These are phyloP conservation scores for Stereum hirsutum DNA, from an alignment of 1,284 basidiomycete genomes.

Conservation along the genomic window DNA sequence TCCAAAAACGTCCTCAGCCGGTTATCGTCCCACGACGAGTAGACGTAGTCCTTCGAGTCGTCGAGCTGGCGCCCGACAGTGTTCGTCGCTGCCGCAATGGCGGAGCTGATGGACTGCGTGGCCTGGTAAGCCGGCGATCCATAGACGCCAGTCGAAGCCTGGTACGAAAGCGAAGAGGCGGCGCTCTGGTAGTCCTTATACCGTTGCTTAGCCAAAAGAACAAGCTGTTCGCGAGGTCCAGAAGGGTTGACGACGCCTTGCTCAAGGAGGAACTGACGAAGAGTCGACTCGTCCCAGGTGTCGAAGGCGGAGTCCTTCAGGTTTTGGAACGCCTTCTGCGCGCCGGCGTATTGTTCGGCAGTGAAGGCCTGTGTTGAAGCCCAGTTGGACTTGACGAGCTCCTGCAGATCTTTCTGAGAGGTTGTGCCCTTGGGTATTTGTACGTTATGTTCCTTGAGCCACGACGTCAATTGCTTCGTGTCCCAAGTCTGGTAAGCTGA, in stretches of 20 bases:
- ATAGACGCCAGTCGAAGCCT: slow-evolving; percentile 48
- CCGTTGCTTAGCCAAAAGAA: slow-evolving; percentile 67
- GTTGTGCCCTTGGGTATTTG: slow-evolving; percentile 30
- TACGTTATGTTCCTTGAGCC: slow-evolving; percentile 68
- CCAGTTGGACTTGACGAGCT: slow-evolving; percentile 59
- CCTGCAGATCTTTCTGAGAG: slow-evolving; percentile 38
- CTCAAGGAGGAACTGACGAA: slow-evolving; percentile 80
- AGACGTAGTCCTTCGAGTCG: slow-evolving; percentile 78
- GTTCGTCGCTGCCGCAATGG: slow-evolving; percentile 34
- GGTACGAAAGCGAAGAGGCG: slow-evolving; percentile 39
- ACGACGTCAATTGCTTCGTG: slow-evolving; percentile 49
- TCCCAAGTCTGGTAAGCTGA: slow-evolving; percentile 58
- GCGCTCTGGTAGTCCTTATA: slow-evolving; percentile 51
- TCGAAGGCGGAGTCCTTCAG: slow-evolving; percentile 42
- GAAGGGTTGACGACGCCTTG: slow-evolving; percentile 79
- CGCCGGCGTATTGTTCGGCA: slow-evolving; percentile 49
- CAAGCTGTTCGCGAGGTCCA: slow-evolving; percentile 72
- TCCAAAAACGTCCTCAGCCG: slow-evolving; percentile 64
- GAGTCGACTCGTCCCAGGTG: slow-evolving; percentile 72
- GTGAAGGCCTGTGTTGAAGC: slow-evolving; percentile 47
- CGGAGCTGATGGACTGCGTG: slow-evolving; percentile 30
- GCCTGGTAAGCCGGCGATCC: slow-evolving; percentile 42
- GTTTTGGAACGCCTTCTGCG: slow-evolving; percentile 59
- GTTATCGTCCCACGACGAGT: slow-evolving; percentile 82
- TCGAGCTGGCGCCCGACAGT: slow-evolving; percentile 54